A percentile compares a stretch with the other conserved stretches of the same genome.
These are phyloP conservation scores for Xerocomus cyaneibrunnescens DNA, from an alignment of 1,284 basidiomycete genomes.

Conservation along the genomic window DNA sequence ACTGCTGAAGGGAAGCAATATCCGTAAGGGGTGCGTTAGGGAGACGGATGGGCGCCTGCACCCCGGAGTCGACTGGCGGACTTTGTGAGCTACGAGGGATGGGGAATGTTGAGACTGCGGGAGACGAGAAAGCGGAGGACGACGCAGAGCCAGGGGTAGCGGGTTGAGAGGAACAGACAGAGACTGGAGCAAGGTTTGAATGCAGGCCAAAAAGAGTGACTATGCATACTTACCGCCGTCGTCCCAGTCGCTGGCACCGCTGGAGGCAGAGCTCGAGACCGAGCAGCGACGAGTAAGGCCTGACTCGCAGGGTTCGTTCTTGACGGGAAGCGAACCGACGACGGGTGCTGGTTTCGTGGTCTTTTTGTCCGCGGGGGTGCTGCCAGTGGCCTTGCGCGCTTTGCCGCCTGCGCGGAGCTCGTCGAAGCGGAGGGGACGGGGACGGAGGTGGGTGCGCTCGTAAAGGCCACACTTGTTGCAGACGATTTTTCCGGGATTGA, in stretches of 20 bases:
- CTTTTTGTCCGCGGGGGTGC: conserved; percentile 38
- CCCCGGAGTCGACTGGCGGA: conserved; percentile 47
- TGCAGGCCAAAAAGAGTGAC: not conserved
- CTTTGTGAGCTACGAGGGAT: conserved; percentile 61
- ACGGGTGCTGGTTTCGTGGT: conserved; percentile 29
- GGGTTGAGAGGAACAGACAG: conserved; percentile 53
- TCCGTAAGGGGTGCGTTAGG: conserved; percentile 68
- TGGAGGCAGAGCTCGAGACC: conserved; percentile 57
- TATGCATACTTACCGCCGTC: conserved; percentile 54
- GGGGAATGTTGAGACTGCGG: conserved; percentile 52
- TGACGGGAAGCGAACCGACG: conserved; percentile 43
- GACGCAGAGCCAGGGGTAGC: conserved; percentile 44
- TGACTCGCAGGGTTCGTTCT: conserved; percentile 61
- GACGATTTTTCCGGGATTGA: conserved; percentile 85
- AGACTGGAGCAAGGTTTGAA: conserved; percentile 43
- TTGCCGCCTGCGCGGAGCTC: conserved; percentile 80
- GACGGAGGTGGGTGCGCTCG: conserved; percentile 78
- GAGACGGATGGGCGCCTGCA: conserved; percentile 59
- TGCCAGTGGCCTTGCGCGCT: conserved; percentile 58
- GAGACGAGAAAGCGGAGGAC: conserved; percentile 65
- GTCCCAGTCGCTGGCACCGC: conserved; percentile 70
- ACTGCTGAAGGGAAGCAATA: conserved; percentile 50
- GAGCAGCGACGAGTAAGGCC: conserved; percentile 56
- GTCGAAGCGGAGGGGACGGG: conserved; percentile 78
- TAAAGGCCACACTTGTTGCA: conserved; percentile 89